Evolutionary conservation across 202 grass and related monocot genomes (phyloP).

Genomic region (Tripidium arundinaceum): DNA sequence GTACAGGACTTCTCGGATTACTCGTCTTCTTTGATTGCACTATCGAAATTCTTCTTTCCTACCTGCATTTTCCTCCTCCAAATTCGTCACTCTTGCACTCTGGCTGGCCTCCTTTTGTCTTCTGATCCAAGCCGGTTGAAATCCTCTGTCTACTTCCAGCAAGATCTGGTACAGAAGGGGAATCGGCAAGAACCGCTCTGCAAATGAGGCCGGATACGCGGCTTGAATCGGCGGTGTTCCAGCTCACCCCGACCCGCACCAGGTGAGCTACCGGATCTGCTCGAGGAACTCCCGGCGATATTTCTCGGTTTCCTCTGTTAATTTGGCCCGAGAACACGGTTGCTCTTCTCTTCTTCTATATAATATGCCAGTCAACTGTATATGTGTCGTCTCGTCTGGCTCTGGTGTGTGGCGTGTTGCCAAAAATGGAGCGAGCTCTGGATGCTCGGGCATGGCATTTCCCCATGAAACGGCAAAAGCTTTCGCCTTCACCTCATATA

Average conservation of each 20-base stretch:
- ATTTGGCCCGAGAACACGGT: background rate
- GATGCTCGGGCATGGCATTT: background rate
- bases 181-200: background rate
- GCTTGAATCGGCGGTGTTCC: constrained; percentile 84
- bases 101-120: background rate
- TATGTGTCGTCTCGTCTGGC: background rate
- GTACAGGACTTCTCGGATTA: background rate
- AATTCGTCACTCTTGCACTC: background rate
- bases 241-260: constrained; percentile 96
- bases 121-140: background rate
- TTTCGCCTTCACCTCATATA: background rate
- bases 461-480: background rate
- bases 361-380: no score
- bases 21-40: constrained; percentile 13
- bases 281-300: background rate
- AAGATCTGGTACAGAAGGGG: constrained; percentile 35
- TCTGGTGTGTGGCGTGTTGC: background rate
- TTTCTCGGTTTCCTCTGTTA: background rate
- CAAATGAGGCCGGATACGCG: constrained; percentile 76
- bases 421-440: constrained; percentile 4
- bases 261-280: constrained; percentile 57
- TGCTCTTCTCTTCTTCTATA: background rate
- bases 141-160: background rate
- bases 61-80: constrained; percentile 26
- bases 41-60: background rate